Evolutionary conservation across 805 yeast species (phyloP).

Genomic region (Candida sakaeoensis): DNA sequence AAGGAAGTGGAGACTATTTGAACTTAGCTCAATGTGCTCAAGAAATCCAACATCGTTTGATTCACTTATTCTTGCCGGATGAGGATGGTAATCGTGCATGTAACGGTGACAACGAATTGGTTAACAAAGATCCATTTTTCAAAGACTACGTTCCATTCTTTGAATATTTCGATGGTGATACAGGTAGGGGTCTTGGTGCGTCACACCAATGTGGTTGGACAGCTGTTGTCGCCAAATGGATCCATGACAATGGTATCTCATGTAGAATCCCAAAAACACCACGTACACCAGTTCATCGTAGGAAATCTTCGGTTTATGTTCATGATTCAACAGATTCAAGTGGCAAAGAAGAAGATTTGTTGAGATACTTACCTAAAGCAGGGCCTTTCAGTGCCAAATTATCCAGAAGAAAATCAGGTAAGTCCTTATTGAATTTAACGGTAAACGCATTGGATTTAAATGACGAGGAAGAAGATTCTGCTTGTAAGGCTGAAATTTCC

Average conservation of each 20-base stretch:
- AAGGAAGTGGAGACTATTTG: constrained; percentile 70
- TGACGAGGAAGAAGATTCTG: constrained; percentile 41
- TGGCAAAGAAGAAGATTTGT: constrained; percentile 23
- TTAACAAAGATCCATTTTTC: constrained; percentile 64
- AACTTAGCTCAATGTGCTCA: constrained; percentile 89
- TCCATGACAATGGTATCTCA: constrained; percentile 81
- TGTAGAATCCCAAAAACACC: constrained; percentile 51
- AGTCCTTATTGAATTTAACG: constrained; percentile 64
- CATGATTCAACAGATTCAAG: constrained; percentile 9
- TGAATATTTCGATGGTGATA: constrained; percentile 91
- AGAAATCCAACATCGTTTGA: constrained; percentile 81
- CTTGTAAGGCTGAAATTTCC: constrained; percentile 13
- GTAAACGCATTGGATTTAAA: constrained; percentile 63
- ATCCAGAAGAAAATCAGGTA: constrained; percentile 69
- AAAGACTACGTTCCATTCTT: constrained; percentile 73
- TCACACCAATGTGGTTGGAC: constrained; percentile 98
- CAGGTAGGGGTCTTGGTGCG: constrained; percentile 91
- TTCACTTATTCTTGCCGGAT: constrained; percentile 69
- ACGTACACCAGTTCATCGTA: constrained; percentile 20
- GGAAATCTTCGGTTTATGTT: constrained; percentile 24
- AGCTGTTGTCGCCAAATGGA: constrained; percentile 85
- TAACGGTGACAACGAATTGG: constrained; percentile 58
- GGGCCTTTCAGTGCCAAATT: constrained; percentile 53
- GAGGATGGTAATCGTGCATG: constrained; percentile 68
- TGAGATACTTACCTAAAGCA: constrained; percentile 40